Evolutionary conservation across 2,329 filamentous ascomycete species (phyloP).

Genomic region (Phyllosticta citribraziliensis): DNA sequence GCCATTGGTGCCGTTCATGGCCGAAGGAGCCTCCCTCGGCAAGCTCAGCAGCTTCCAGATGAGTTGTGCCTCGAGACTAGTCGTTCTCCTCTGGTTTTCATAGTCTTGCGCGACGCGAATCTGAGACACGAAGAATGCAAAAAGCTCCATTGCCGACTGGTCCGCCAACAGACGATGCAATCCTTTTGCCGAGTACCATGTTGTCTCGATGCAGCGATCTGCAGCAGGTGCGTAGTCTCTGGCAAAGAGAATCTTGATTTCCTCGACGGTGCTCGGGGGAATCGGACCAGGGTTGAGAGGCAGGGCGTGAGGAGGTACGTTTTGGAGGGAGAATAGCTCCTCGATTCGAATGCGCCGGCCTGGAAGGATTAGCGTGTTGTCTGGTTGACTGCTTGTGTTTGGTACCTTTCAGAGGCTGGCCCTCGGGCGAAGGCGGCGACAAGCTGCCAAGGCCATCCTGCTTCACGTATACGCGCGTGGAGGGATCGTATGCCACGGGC

Average conservation of each 20-base stretch:
- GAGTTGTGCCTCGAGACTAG: conserved; percentile 49
- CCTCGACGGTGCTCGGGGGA: conserved; percentile 43
- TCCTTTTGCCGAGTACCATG: conserved; percentile 61
- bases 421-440: conserved; percentile 15
- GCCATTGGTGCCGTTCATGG: conserved; percentile 33
- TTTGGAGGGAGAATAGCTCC: conserved; percentile 59
- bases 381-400: not conserved
- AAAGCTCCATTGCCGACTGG: conserved; percentile 52
- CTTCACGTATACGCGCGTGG: conserved; percentile 4
- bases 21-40: conserved; percentile 33
- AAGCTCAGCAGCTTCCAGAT: conserved; percentile 51
- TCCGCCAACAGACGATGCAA: conserved; percentile 45
- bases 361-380: not conserved
- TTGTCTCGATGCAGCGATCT: conserved; percentile 68
- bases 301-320: conserved; percentile 44
- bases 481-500: conserved; percentile 8
- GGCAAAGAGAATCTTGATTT: conserved; percentile 62
- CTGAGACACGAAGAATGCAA: conserved; percentile 52
- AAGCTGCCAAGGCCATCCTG: conserved; percentile 12
- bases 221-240: conserved; percentile 68
- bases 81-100: conserved; percentile 9
- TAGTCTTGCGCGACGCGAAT: conserved; percentile 6
- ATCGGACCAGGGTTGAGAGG: conserved; percentile 20
- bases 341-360: conserved; percentile 48
- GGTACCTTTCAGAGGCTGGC: conserved; percentile 22